phyloP scores from a whole-genome alignment of 1,139 yeast species.

The Suhomyces panamericanus region DNA sequence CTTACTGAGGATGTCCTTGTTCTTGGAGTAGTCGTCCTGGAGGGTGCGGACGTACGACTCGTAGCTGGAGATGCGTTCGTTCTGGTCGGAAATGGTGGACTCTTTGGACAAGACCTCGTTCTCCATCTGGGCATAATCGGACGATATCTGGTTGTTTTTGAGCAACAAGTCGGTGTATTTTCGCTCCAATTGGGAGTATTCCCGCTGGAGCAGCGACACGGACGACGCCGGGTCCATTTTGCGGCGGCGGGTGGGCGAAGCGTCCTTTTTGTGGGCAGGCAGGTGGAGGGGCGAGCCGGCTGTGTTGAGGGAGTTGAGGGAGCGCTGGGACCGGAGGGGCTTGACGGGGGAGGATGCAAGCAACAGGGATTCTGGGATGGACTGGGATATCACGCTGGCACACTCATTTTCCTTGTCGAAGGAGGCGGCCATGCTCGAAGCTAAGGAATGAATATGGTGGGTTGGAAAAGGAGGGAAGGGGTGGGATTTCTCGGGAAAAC shows the following conservation, averaged over 20 bases:
- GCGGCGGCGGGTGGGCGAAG: conserved; percentile 9
- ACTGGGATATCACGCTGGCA: conserved; percentile 14
- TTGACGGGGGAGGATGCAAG: conserved; percentile 7
- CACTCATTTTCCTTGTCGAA: conserved; percentile 15
- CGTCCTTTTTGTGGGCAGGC: conserved; percentile 6
- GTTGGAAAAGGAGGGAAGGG: background rate
- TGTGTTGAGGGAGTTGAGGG: conserved; percentile 10
- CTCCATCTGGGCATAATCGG: conserved; percentile 27
- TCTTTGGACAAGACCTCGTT: conserved; percentile 23
- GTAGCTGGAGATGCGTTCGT: conserved; percentile 20
- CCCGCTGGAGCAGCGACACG: conserved; percentile 11
- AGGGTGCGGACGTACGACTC: conserved; percentile 24
- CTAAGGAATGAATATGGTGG: conserved; percentile 6
- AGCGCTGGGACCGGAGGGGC: conserved; percentile 14
- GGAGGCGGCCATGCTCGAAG: conserved; percentile 9
- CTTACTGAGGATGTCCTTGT: conserved; percentile 30
- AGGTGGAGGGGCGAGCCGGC: conserved; percentile 2
- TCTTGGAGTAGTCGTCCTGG: conserved; percentile 26
- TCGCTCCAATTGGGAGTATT: conserved; percentile 21
- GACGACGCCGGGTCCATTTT: conserved; percentile 8
- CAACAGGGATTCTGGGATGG: conserved; percentile 5
- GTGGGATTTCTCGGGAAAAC: background rate
- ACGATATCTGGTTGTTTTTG: conserved; percentile 20
- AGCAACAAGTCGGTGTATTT: conserved; percentile 31
- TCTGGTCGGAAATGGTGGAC: conserved; percentile 21